Base-by-base conservation (phyloP, 805 yeast species). In the Yarrowia sp. region DNA sequence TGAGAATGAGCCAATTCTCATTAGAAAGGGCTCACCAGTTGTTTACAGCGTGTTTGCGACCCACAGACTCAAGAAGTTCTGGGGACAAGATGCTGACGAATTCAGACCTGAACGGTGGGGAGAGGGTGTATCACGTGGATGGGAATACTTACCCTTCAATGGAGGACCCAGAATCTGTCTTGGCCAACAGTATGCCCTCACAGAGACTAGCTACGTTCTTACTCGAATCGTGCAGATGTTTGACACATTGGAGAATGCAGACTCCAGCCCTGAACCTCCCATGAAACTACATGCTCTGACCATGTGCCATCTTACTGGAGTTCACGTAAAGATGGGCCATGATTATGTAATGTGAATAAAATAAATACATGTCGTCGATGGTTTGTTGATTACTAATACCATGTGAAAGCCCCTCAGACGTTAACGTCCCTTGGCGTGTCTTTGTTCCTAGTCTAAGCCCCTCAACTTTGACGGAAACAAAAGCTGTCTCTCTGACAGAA, bases 101-200 rank as follows among this genome's bases (percentile, higher is more conserved):
- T 84, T 81, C 73, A 74, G 76, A 15, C 87, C 87, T 3, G 84
- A 82, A 69, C 77, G 87, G 63, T 84, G 86, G 86, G 73, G 71
- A 30, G 61, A 55, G n/a, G 61, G 46, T 8, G 17, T 24, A 0
- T 12, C 46, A 10, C 55, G 66, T 20, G 66, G 66, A 38, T 83
- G 86, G 85, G 82, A 81, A 33, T 83, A 81, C 73, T 73, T 83
- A 36, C 86, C 86, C n/a, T 83, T 83, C 75, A 83, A 83, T 70
- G 87, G 86, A 50, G 87, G 87, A 9, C 86, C 86, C 14, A 74
- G 87, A 69, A 83, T 84, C 68, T 84, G 86, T 72, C 76, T 84
- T 63, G 87, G 86, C 44, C 86, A 84, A 75, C 86, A 84, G 74
- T 83, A 82, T 73, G 87, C 86, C 3, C 78, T 84, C 19, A 83